Evolutionary conservation across 495 filamentous ascomycete genomes (phyloP).

Genomic region (Daldinia loculata): DNA sequence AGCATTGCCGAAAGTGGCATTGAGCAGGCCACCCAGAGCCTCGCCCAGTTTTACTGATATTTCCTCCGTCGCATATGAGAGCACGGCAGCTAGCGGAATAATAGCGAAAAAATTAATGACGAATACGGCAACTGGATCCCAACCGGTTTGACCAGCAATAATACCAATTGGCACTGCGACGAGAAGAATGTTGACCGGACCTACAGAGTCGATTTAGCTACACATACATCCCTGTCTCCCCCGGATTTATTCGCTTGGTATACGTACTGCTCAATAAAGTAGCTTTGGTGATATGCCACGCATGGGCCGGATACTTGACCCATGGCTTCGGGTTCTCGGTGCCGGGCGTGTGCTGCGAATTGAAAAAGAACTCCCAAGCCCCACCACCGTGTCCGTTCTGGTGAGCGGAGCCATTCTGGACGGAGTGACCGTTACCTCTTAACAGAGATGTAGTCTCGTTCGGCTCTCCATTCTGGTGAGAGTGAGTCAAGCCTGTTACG

Average conservation of each 20-base stretch:
- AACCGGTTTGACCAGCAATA: constrained; percentile 72
- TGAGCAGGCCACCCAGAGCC: constrained; percentile 89
- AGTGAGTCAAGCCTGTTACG: constrained; percentile 32
- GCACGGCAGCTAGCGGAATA: constrained; percentile 87
- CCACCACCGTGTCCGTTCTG: constrained; percentile 39
- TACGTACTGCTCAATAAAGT: constrained; percentile 64
- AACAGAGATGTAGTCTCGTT: constrained; percentile 50
- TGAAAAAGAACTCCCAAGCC: constrained; percentile 55
- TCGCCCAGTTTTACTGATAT: constrained; percentile 84
- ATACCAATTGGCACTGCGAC: constrained; percentile 93
- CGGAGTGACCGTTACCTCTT: constrained; percentile 20
- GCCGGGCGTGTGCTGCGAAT: constrained; percentile 56
- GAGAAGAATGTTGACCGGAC: constrained; percentile 87
- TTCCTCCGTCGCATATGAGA: constrained; percentile 97
- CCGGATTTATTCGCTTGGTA: neutral
- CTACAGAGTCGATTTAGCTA: constrained; percentile 37
- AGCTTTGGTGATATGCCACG: constrained; percentile 60
- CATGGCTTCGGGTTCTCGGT: constrained; percentile 58
- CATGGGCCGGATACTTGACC: constrained; percentile 64
- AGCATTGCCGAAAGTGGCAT: constrained; percentile 97
- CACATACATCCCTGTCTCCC: constrained; percentile 3
- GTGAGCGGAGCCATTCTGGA: constrained; percentile 20
- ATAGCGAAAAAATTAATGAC: constrained; percentile 95
- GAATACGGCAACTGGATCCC: constrained; percentile 82
- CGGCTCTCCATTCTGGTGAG: constrained; percentile 34